Base-by-base conservation (phyloP, 2,329 filamentous ascomycete species). In the Exophiala mesophila region DNA sequence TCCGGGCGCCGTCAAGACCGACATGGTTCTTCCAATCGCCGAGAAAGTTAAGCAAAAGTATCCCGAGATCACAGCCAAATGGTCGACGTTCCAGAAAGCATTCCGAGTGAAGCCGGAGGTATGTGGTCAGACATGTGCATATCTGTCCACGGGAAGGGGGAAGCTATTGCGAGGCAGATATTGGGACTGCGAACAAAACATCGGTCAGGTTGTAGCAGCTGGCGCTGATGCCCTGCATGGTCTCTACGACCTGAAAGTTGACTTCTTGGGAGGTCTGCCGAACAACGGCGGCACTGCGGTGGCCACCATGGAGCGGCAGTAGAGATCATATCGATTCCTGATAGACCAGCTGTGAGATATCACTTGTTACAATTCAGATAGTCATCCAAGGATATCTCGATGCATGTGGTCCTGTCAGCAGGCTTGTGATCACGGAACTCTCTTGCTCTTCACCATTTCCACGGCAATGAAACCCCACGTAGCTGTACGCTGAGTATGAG, bases 151-250 rank as follows among this genome's bases (percentile, higher is more conserved):
- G 4, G 42, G 42, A 5, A 13, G 20, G 19, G 42, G 18, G 6
- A 40, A 41, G 29, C 21, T 9, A 7, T 15, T 45, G 18, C 23
- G 37, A 17, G 42, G 42, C n/a, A 16, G 17, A 21, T 45, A 40
- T 29, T 23, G 40, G 16, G 42, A 45, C 17, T 40, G 36, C 18
- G 20, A 29, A 16, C 42, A 45, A 13, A 37, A 45, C 18, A 24
- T 45, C 10, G 30, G 20, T 4, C 4, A 13, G 5, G 21, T 43
- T 12, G 15, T 30, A 5, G 32, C 32, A 5, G 33, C 23, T 8
- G 35, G 35, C n/a, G 12, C 12, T n/a, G 23, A 31, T 10, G 23
- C 13, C 15, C 23, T 36, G n/a, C 10, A 7, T 3, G 17, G 21
- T 13, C 31, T 43, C 13, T 31, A 43, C 32, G 24, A 10, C 10